phyloP scores from a whole-genome alignment of 768 basidiomycete genomes.

The Boletus fagicola region DNA sequence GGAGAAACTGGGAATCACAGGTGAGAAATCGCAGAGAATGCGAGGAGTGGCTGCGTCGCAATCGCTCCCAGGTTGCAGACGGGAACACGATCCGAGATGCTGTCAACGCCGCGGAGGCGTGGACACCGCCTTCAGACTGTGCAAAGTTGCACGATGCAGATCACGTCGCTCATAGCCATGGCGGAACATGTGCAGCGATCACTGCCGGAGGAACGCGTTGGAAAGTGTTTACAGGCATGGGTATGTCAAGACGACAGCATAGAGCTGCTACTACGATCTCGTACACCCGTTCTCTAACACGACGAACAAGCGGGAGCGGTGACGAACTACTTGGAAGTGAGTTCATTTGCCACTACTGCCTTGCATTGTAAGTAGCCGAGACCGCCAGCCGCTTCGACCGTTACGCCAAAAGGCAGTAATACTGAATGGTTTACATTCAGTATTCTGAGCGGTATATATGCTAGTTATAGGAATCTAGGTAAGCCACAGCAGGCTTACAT shows the following conservation, averaged over 20 bases:
- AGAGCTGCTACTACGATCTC: slow-evolving; percentile 18
- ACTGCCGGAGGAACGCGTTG: neutral
- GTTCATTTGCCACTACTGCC: neutral
- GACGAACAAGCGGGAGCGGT: slow-evolving; percentile 16
- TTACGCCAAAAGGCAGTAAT: no score
- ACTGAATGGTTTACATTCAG: no score
- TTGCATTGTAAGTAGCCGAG: no score
- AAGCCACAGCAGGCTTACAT: no score
- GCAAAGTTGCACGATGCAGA: slow-evolving; percentile 15
- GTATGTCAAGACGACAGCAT: slow-evolving; percentile 16
- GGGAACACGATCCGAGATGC: slow-evolving; percentile 14
- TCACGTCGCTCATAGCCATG: slow-evolving; percentile 7
- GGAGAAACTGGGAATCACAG: slow-evolving; percentile 15
- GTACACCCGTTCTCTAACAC: slow-evolving; percentile 15
- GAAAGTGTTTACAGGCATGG: slow-evolving; percentile 1
- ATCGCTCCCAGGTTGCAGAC: slow-evolving; percentile 12
- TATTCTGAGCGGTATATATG: no score
- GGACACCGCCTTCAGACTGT: slow-evolving; percentile 13
- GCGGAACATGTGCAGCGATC: slow-evolving; percentile 6
- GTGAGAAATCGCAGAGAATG: slow-evolving; percentile 3
- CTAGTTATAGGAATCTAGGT: no score
- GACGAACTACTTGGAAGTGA: slow-evolving; percentile 15
- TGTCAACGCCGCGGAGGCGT: slow-evolving; percentile 14
- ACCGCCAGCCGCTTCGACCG: no score
- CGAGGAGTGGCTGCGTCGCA: neutral